Percentiles rank a stretch among this genome's conserved stretches.
phyloP scores from a whole-genome alignment of 75 land plant species.

The Cryptomeria japonica region DNA sequence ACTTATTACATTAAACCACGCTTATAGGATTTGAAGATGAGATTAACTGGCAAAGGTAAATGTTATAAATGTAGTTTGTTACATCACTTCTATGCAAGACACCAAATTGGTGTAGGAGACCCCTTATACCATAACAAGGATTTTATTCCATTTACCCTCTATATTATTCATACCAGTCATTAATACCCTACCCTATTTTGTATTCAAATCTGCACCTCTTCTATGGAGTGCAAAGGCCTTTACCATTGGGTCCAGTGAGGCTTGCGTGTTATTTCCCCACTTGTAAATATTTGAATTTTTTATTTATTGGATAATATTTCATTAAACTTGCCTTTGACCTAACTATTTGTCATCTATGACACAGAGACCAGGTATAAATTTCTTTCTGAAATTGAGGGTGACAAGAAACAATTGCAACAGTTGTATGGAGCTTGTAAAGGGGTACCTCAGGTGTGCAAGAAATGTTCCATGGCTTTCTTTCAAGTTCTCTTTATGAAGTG shows the following conservation, averaged over 20 bases:
- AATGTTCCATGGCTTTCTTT: not conserved
- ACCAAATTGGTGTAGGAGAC: not conserved
- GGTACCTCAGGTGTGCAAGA: slow-evolving; percentile 53
- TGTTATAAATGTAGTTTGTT: not conserved
- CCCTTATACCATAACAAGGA: not conserved
- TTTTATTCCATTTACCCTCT: not conserved
- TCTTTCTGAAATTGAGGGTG: slow-evolving; percentile 63
- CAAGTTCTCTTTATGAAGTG: not conserved
- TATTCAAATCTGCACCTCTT: not conserved
- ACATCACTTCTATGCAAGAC: not conserved
- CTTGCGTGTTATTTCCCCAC: not conserved
- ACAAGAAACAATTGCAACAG: slow-evolving; percentile 64
- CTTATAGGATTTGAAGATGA: not conserved
- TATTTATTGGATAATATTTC: not conserved
- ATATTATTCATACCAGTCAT: not conserved
- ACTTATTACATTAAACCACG: not conserved
- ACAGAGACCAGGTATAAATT: slow-evolving; percentile 64
- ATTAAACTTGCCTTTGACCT: not conserved
- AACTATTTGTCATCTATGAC: not conserved
- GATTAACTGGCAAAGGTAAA: not conserved
- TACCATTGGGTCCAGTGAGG: not conserved
- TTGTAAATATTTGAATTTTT: not conserved
- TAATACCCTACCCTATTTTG: not conserved
- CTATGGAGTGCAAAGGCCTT: not conserved
- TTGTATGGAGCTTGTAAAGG: slow-evolving; percentile 90